Evolutionary conservation across 1,284 basidiomycete genomes (phyloP).

Genomic region (Melampsora occidentalis): DNA sequence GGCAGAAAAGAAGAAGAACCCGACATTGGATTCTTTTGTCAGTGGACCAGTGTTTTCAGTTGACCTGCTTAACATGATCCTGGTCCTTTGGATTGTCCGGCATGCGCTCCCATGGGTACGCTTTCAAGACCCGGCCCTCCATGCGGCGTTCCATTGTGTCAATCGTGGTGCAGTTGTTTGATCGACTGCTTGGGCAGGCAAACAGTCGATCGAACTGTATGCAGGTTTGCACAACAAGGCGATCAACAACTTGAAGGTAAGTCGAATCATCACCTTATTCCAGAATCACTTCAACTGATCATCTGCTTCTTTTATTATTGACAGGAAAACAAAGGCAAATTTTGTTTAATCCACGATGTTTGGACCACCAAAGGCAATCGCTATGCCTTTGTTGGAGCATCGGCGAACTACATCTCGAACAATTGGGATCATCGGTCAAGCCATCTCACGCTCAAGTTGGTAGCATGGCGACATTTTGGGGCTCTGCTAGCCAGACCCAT

Average conservation of each 20-base stretch:
- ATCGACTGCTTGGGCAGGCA: too few relatives aligned
- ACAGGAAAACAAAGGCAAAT: conserved; percentile 1
- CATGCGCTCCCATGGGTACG: background rate
- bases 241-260: too few relatives aligned
- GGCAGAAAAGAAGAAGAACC: too few relatives aligned
- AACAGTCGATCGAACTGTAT: too few relatives aligned
- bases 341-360: conserved; percentile 10
- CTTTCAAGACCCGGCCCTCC: background rate
- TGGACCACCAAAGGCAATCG: conserved; percentile 20
- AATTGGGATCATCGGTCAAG: background rate
- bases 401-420: background rate
- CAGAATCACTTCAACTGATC: too few relatives aligned
- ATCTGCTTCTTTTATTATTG: background rate
- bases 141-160: too few relatives aligned
- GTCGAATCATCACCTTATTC: too few relatives aligned
- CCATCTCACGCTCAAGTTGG: conserved; percentile 2
- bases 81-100: conserved; percentile 11
- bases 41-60: too few relatives aligned
- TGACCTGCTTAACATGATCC: background rate
- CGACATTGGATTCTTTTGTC: too few relatives aligned
- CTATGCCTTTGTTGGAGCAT: conserved; percentile 4
- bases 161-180: too few relatives aligned
- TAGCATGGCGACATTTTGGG: conserved; percentile 9
- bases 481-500: conserved; percentile 12
- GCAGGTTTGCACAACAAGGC: too few relatives aligned